Evolutionary conservation across 108 stramenopile genomes (phyloP).

Genomic region (Mayamaea pseudoterrestris): DNA sequence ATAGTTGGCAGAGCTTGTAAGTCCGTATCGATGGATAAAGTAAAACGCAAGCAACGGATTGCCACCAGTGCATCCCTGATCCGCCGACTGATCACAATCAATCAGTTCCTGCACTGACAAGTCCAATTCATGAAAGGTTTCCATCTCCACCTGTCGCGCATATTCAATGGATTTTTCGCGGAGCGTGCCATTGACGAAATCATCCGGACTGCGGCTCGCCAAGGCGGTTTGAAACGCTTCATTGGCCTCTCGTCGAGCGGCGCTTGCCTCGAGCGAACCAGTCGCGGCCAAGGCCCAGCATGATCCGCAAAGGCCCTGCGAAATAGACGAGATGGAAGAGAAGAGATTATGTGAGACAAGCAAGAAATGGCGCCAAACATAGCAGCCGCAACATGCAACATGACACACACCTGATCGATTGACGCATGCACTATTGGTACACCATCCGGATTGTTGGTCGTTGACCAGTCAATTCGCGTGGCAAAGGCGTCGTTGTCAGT

Average conservation of each 20-base stretch:
- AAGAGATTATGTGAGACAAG: not conserved
- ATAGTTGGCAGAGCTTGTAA: constrained; percentile 43
- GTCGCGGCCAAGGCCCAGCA: constrained; percentile 98
- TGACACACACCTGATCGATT: constrained; percentile 46
- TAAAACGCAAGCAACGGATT: constrained; percentile 80
- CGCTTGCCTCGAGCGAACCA: constrained; percentile 83
- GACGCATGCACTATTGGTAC: constrained; percentile 50
- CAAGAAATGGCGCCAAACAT: not conserved
- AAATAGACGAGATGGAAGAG: not conserved
- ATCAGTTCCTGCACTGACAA: constrained; percentile 85
- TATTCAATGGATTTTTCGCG: constrained; percentile 5
- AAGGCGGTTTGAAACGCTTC: constrained; percentile 26
- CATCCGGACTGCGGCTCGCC: too few species aligned
- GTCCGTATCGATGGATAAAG: constrained; percentile 62
- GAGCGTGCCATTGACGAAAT: not conserved
- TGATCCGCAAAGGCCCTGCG: constrained; percentile 72
- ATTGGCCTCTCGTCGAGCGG: constrained; percentile 40
- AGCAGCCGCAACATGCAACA: not conserved
- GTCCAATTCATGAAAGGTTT: constrained; percentile 24
- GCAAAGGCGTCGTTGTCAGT: constrained; percentile 7
- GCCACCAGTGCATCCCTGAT: constrained; percentile 91
- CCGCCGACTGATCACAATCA: constrained; percentile 70
- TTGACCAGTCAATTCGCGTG: constrained; percentile 53
- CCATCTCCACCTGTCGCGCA: constrained; percentile 32
- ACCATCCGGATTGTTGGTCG: constrained; percentile 62